Evolutionary conservation across 202 grass and related monocot genomes (phyloP), one percentile per base, ranked within the genome.

Genomic region (Zoysia matrella): DNA sequence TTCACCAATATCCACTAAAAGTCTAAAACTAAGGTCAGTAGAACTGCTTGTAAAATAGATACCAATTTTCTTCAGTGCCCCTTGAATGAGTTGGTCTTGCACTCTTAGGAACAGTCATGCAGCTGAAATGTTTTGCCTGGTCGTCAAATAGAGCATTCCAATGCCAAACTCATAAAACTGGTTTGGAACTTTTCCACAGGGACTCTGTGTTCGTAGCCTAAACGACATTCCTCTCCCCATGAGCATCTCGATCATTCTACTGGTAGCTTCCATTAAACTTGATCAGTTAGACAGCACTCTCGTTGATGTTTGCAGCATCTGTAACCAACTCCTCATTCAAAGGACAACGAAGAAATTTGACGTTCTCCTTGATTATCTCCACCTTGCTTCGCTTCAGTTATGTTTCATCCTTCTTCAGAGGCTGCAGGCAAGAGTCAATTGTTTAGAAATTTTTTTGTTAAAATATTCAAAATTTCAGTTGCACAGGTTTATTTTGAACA

Each of bases 211-310:
- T 9, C 94, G 89, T 57, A 97, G 91, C 94, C 94, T 97, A 62
- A 97, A 97, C 0, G 87, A 90, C 94, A 49, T 90, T 89, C 88
- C 92, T 97, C 30, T 91, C 80, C 46, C 91, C 89, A 0, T 91
- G 94, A 5, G 88, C 89, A 64, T 90, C 94, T 16, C 94, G 86
- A 55, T 97, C 72, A 14, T 77, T 91, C 65, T 97, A 91, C 56
- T 97, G 94, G 48, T 97, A 97, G 73, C 94, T 97, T 4, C 94
- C 94, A 15, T 97, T 91, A 65, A 97, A 97, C 74, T 97, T 97
- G 10, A 97, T 97, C 30, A 97, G 74, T 71, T 97, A 89, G 10
- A 90, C 86, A 4, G 91, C 94, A 8, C 43, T 60, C 36, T 97
- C 94, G 41, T 97, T 97, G 73, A 97, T 91, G 64, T 94, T 94